Evolutionary conservation across 768 basidiomycete species (phyloP).

Genomic region (Galerina marginata): DNA sequence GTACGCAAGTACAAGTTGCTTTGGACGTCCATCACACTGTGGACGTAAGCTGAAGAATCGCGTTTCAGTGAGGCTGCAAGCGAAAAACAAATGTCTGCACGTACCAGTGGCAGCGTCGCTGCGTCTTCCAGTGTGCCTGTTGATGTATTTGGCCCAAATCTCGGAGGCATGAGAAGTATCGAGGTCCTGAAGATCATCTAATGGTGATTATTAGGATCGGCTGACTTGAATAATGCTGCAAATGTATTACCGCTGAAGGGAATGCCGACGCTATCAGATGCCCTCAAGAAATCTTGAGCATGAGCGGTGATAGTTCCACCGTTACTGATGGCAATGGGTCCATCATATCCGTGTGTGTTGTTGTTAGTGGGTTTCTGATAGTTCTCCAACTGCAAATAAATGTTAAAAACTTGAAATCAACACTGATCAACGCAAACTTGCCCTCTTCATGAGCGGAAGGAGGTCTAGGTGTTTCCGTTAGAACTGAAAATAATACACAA

Average conservation of each 20-base stretch:
- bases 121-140: conserved; percentile 72
- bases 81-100: not conserved
- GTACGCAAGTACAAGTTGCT: conserved; percentile 68
- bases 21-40: conserved; percentile 74
- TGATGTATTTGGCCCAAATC: conserved; percentile 82
- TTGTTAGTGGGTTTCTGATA: conserved; percentile 77
- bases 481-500: not conserved
- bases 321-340: conserved; percentile 76
- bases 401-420: not conserved
- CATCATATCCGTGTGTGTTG: conserved; percentile 71
- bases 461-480: conserved; percentile 49
- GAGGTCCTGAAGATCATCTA: conserved; percentile 77
- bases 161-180: conserved; percentile 65
- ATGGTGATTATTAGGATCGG: not conserved
- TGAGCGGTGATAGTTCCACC: conserved; percentile 67
- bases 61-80: not conserved
- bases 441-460: conserved; percentile 74
- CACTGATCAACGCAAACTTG: conserved; percentile 17
- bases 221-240: not conserved
- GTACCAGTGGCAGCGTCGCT: conserved; percentile 73
- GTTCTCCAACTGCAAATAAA: conserved; percentile 61
- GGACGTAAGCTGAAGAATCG: conserved; percentile 58
- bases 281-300: conserved; percentile 74
- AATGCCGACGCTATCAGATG: conserved; percentile 62
- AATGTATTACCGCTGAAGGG: conserved; percentile 62